A percentile compares a stretch with the other conserved stretches of the same genome.
Conservation (phyloP, 305 asterid species). For the Solanum chacoense region DNA sequence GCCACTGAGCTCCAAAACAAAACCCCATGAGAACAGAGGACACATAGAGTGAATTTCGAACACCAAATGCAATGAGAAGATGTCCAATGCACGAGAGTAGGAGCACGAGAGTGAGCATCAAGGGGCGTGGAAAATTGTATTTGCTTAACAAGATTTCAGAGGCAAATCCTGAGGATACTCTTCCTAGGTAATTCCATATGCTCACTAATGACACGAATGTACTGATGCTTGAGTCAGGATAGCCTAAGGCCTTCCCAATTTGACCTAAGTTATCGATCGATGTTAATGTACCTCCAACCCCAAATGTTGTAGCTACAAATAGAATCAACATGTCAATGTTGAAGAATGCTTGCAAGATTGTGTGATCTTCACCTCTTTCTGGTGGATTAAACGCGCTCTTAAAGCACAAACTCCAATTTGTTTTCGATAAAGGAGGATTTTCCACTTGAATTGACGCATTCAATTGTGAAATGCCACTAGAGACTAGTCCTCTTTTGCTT, state of each 20-base stretch:
- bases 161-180: conserved; percentile 37
- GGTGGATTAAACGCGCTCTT: conserved; percentile 24
- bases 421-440: neutral
- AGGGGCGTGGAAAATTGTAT: conserved; percentile 42
- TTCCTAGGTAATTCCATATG: conserved; percentile 51
- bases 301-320: conserved; percentile 32
- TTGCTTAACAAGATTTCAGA: conserved; percentile 31
- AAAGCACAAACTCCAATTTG: conserved; percentile 21
- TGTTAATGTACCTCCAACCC: conserved; percentile 43
- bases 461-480: neutral
- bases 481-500: neutral
- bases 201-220: conserved; percentile 49
- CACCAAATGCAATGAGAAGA: conserved; percentile 44
- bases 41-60: conserved; percentile 24
- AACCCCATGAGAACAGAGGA: conserved; percentile 47
- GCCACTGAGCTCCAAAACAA: conserved; percentile 55
- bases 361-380: conserved; percentile 43
- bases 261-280: conserved; percentile 51
- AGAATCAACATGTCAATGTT: conserved; percentile 43
- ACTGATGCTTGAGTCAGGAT: conserved; percentile 29
- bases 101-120: conserved; percentile 46
- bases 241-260: conserved; percentile 36
- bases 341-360: conserved; percentile 39
- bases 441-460: neutral
- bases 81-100: conserved; percentile 42